Evolutionary conservation across 2,329 filamentous ascomycete species (phyloP), one percentile per base, ranked within the genome.

Genomic region (Claviceps sp.): DNA sequence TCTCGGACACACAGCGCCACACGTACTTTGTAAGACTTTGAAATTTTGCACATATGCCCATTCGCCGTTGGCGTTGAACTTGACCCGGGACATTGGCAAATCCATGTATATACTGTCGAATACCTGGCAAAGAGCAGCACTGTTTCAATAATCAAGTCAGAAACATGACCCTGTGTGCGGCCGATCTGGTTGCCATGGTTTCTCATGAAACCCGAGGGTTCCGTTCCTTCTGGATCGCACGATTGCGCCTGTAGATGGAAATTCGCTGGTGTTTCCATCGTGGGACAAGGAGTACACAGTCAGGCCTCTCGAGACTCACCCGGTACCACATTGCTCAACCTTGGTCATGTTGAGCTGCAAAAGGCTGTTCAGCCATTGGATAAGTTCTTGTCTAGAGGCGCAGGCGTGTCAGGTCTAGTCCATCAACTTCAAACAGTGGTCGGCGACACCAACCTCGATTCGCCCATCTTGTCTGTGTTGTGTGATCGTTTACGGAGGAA

Each of bases 21-120:
- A 57, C 86, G 65, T 75, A 95, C 90, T 95, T 72, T 96, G 91
- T 59, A 98, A 76, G 61, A 97, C 77, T 71, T 98, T 98, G 79
- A 96, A 98, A 70, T 98, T 98, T 72, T 95, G 88, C 55, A 97
- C 82, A 70, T 98, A 98, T 59, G 89, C 87, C 70, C 96, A 97
- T 76, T 98, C 93, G 60, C 84, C 85, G 72, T 90, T 96, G 64
- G 91, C 91, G 67, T 96, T 95, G 79, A 98, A 98, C 74, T 95
- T 96, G 73, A 98, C 91, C 61, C 88, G 83, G 58, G 82, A 77
- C 93, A 98, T 97, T 59, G 91, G 89, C 37, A 97, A 78, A 69
- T 98, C 93, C 73, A 81, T 82, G 76, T 89, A 97, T 75, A 98
- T 96, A 70, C 89, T 95, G 75, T 98, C 93, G 70, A 95, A 96